Evolutionary conservation across 257 asterid genomes (phyloP), one percentile per base, ranked within the genome.

Genomic region (Cruciata laevipes): DNA sequence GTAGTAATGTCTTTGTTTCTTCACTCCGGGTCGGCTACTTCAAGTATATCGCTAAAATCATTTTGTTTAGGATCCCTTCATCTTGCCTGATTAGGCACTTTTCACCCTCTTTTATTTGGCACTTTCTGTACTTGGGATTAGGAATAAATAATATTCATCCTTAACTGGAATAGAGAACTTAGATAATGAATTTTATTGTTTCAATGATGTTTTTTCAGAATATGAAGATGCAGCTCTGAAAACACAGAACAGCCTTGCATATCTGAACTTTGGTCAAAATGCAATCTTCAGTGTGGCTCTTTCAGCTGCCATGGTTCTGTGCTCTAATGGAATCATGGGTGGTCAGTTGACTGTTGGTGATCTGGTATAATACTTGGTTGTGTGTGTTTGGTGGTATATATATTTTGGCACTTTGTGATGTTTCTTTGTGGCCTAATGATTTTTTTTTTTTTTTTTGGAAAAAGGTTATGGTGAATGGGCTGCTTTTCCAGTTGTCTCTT

Each of bases 401-500:
- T 33, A n/a, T 33, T 63, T 47, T 14, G 24, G 47, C 20, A 7
- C 57, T n/a, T 31, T 32, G 13, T 55, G 40, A 59, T 67, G 61
- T 61, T 55, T 32, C 38, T 35, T 20, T 18, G 17, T 71, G 38
- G 68, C 49, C 69, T 74, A 53, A 72, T 58, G 53, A 51, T 71
- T 68, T 53, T 17, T 38, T 59, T 80, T 63, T 75, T 67, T 27
- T 27, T 27, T 27, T 27, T n/a, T n/a, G n/a, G 55, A 47, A 32
- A 23, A 71, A 93, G 99, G 99, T 93, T 74, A 90, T 93, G 99
- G 97, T 93, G 73, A 88, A 93, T 52, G 99, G 99, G 80, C 85
- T 93, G 75, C 94, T 93, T 67, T 93, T 93, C 76, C 99, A 93
- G 81, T 87, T 93, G 30, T 93, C 99, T 58, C 95, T 93, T 77